phyloP scores from a whole-genome alignment of 1,284 basidiomycete genomes.

The Cutaneotrichosporon sp. region DNA sequence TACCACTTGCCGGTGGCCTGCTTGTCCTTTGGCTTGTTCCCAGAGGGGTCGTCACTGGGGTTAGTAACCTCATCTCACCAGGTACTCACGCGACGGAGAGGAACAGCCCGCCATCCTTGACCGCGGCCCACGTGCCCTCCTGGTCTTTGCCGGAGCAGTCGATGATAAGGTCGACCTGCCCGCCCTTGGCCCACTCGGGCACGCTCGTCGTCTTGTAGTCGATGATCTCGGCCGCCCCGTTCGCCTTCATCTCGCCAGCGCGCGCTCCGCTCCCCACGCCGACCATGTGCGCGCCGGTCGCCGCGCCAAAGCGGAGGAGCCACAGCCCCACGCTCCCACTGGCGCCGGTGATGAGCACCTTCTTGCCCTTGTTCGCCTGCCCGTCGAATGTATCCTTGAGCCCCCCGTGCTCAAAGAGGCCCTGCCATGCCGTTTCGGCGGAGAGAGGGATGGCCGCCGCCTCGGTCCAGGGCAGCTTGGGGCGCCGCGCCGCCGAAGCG shows the following conservation, averaged over 20 bases:
- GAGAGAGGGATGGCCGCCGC: constrained; percentile 18
- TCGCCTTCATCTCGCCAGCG: neutral
- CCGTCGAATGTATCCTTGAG: constrained; percentile 5
- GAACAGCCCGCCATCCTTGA: constrained; percentile 16
- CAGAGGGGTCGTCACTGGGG: constrained; percentile 8
- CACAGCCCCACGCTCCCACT: constrained; percentile 14
- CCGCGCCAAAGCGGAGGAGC: constrained; percentile 9
- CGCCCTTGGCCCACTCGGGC: neutral
- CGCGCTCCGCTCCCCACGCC: neutral
- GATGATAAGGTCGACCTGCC: constrained; percentile 17
- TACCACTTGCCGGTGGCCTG: constrained; percentile 14
- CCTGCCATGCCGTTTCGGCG: constrained; percentile 18
- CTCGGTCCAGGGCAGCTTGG: constrained; percentile 16
- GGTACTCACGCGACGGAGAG: constrained; percentile 13
- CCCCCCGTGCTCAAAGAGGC: constrained; percentile 14
- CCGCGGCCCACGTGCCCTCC: constrained; percentile 10
- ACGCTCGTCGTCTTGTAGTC: constrained; percentile 10
- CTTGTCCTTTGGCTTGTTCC: constrained; percentile 8
- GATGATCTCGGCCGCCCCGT: constrained; percentile 13
- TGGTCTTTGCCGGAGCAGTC: constrained; percentile 17
- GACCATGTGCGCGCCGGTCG: constrained; percentile 10
- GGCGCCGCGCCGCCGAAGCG: constrained; percentile 13
- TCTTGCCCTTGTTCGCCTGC: constrained; percentile 2
- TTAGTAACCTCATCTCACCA: neutral
- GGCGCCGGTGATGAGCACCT: constrained; percentile 17